Evolutionary conservation across 345 rosid species (phyloP).

Genomic region (Eucalyptus dawsonii): DNA sequence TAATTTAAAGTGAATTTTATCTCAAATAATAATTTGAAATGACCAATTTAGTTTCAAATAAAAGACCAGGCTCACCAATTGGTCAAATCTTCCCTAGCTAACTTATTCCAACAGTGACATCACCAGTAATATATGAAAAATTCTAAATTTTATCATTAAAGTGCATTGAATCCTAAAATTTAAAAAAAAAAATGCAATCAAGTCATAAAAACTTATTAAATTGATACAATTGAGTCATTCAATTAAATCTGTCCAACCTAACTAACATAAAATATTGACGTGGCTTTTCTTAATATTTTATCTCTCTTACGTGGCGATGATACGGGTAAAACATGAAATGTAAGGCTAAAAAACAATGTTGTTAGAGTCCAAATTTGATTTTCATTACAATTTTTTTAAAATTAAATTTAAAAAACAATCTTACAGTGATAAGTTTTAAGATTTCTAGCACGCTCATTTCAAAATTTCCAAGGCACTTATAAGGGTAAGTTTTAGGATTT

Average conservation of each 20-base stretch:
- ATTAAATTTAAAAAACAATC: too few relatives aligned
- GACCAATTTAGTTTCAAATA: background rate
- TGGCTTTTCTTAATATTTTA: background rate
- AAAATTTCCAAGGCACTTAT: background rate
- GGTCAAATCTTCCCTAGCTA: background rate
- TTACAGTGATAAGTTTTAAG: background rate
- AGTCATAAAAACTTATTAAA: rapidly evolving
- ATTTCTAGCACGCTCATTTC: background rate
- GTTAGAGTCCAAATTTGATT: background rate
- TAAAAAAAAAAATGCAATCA: too few relatives aligned
- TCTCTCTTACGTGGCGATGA: rapidly evolving
- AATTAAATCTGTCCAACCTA: background rate
- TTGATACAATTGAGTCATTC: too few relatives aligned
- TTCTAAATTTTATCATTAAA: too few relatives aligned
- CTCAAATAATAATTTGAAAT: rapidly evolving
- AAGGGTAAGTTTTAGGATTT: background rate
- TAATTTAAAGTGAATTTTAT: background rate
- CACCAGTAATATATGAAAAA: too few relatives aligned
- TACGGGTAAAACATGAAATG: too few relatives aligned
- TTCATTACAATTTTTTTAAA: too few relatives aligned
- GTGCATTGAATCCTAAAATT: rapidly evolving
- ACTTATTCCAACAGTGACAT: background rate
- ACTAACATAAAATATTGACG: too few relatives aligned
- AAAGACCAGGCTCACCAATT: background rate
- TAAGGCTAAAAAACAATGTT: background rate